A percentile compares a stretch with the other conserved stretches of the same genome.
Evolutionary conservation across 2,329 filamentous ascomycete species (phyloP).

Genomic region (Ophiognomonia clavigignenti-juglandacearum): DNA sequence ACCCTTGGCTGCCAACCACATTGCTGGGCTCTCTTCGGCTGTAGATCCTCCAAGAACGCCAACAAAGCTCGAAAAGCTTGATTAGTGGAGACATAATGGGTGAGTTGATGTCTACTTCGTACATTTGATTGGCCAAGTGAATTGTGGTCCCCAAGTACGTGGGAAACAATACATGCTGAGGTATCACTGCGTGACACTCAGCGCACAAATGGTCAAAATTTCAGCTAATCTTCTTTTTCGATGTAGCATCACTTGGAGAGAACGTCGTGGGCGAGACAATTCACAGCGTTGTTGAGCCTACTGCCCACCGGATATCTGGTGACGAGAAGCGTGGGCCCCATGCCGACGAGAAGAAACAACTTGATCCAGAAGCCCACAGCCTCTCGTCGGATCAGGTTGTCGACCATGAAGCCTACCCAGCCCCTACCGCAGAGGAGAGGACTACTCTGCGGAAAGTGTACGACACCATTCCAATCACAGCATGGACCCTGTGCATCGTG

Average conservation of each 20-base stretch:
- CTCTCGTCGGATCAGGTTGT: slow-evolving; percentile 5
- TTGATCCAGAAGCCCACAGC: neutral
- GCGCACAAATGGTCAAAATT: too few species aligned
- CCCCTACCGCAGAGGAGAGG: slow-evolving; percentile 42
- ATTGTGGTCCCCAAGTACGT: too few species aligned
- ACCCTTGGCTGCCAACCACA: too few species aligned
- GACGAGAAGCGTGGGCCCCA: neutral
- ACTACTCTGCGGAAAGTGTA: slow-evolving; percentile 39
- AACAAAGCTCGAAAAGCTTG: too few species aligned
- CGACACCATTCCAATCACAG: slow-evolving; percentile 36
- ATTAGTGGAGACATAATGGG: too few species aligned
- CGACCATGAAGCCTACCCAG: slow-evolving; percentile 25
- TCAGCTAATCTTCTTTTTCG: too few species aligned
- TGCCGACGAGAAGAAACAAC: neutral
- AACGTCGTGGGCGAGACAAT: neutral
- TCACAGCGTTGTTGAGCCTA: neutral
- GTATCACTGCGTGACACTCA: too few species aligned
- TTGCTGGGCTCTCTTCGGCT: too few species aligned
- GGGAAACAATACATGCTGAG: too few species aligned
- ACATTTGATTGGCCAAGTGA: too few species aligned
- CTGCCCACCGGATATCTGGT: neutral
- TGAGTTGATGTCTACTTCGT: too few species aligned
- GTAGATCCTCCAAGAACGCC: too few species aligned
- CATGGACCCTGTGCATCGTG: slow-evolving; percentile 43
- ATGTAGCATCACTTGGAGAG: neutral